phyloP scores from a whole-genome alignment of 768 basidiomycete species.

The Mycena venus region DNA sequence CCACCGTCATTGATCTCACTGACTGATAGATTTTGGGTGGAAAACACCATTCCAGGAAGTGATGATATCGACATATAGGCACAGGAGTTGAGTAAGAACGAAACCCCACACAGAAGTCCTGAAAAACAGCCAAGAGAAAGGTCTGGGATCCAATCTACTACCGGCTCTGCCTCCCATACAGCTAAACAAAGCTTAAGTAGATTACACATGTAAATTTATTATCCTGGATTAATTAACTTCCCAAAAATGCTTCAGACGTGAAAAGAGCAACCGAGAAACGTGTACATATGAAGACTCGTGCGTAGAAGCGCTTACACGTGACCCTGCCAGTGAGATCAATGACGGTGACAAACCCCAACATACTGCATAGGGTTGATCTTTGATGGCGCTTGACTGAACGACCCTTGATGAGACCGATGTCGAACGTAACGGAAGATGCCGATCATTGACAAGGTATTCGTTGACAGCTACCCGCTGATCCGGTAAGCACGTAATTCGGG shows the following conservation, averaged over 20 bases:
- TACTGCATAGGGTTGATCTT: too few species aligned
- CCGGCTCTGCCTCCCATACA: slow-evolving; percentile 2
- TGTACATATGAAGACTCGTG: too few species aligned
- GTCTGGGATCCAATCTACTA: slow-evolving; percentile 10
- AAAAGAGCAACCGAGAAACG: not conserved
- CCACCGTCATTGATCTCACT: too few species aligned
- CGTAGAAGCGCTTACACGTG: too few species aligned
- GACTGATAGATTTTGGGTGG: slow-evolving; percentile 6
- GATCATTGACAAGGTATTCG: too few species aligned
- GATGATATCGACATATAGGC: slow-evolving; percentile 15
- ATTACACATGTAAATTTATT: not conserved
- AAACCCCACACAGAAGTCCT: slow-evolving; percentile 1
- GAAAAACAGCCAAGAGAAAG: slow-evolving; percentile 1
- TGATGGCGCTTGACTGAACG: too few species aligned
- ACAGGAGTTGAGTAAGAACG: not conserved
- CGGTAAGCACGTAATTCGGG: too few species aligned
- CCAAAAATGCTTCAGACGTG: not conserved
- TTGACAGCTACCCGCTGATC: too few species aligned
- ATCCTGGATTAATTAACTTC: not conserved
- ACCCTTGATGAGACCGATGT: too few species aligned
- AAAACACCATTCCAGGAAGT: slow-evolving; percentile 20
- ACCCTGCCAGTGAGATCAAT: too few species aligned
- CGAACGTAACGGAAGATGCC: too few species aligned
- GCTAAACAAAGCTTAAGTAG: not conserved
- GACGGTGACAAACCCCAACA: too few species aligned